Evolutionary conservation across 2,329 filamentous ascomycete genomes (phyloP).

Genomic region (Colletotrichum tofieldiae): DNA sequence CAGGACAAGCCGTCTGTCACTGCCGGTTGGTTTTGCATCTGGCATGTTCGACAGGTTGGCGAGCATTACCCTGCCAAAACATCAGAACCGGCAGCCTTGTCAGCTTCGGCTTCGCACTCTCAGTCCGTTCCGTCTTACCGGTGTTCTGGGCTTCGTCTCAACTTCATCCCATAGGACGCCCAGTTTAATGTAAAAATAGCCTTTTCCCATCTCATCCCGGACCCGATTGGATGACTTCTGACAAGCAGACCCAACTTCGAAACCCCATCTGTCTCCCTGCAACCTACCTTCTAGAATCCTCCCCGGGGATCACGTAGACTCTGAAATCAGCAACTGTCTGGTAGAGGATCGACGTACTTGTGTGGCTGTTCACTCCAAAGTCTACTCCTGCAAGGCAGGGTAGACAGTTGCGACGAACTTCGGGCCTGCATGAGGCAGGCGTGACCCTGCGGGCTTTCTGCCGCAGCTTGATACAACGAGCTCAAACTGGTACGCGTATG

Average conservation of each 20-base stretch:
- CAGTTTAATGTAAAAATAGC: background rate
- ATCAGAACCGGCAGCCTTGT: background rate
- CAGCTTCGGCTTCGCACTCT: background rate
- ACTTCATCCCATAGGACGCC: background rate
- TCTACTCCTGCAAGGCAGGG: background rate
- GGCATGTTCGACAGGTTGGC: background rate
- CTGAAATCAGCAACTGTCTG: background rate
- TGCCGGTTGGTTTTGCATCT: background rate
- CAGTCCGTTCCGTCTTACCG: background rate
- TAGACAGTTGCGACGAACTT: background rate
- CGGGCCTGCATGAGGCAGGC: background rate
- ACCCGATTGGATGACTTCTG: background rate
- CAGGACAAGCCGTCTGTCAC: no score
- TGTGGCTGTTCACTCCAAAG: background rate
- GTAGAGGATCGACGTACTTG: background rate
- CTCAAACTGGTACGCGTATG: conserved; percentile 3
- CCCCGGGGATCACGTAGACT: background rate
- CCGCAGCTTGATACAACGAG: conserved; percentile 4
- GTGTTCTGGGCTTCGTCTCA: background rate
- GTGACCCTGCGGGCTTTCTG: conserved; percentile 3
- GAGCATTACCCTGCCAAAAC: background rate
- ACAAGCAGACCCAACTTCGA: background rate
- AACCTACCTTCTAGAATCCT: background rate
- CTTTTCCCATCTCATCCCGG: background rate
- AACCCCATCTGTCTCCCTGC: background rate